Evolutionary conservation across 2,329 filamentous ascomycete genomes (phyloP).

Genomic region (Mollisiaceae sp.): DNA sequence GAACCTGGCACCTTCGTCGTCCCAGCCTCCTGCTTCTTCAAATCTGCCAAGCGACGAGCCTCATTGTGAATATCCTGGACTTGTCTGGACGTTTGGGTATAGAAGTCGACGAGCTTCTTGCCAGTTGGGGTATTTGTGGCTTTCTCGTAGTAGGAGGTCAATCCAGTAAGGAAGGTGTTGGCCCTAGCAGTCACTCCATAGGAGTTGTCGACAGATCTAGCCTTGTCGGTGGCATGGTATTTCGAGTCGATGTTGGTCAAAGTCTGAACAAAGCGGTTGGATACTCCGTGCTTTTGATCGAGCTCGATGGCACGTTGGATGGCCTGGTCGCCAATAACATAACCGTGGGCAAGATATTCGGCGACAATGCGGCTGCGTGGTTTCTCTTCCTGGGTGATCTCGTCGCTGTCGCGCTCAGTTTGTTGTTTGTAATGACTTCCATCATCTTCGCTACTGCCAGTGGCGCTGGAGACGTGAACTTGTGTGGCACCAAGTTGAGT

Average conservation of each 20-base stretch:
- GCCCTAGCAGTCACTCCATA: constrained; percentile 83
- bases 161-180: constrained; percentile 64
- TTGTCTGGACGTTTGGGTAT: constrained; percentile 82
- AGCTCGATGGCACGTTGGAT: constrained; percentile 72
- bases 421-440: constrained; percentile 59
- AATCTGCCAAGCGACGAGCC: constrained; percentile 82
- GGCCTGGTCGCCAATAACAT: constrained; percentile 72
- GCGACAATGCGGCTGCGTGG: constrained; percentile 90
- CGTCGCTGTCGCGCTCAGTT: constrained; percentile 63
- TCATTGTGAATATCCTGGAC: constrained; percentile 93
- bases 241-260: constrained; percentile 81
- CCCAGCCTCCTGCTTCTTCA: constrained; percentile 73
- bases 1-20: constrained; percentile 46
- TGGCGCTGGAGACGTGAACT: constrained; percentile 73
- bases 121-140: constrained; percentile 86
- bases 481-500: constrained; percentile 89
- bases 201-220: constrained; percentile 80
- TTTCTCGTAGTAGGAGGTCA: constrained; percentile 94
- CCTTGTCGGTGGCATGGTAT: constrained; percentile 87
- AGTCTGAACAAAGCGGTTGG: constrained; percentile 76
- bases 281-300: constrained; percentile 88
- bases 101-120: constrained; percentile 86
- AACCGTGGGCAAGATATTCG: constrained; percentile 96
- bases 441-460: constrained; percentile 66
- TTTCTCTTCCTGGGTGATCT: constrained; percentile 95